Evolutionary conservation across 495 filamentous ascomycete species (phyloP).

Genomic region (Antarctomyces pellizariae): DNA sequence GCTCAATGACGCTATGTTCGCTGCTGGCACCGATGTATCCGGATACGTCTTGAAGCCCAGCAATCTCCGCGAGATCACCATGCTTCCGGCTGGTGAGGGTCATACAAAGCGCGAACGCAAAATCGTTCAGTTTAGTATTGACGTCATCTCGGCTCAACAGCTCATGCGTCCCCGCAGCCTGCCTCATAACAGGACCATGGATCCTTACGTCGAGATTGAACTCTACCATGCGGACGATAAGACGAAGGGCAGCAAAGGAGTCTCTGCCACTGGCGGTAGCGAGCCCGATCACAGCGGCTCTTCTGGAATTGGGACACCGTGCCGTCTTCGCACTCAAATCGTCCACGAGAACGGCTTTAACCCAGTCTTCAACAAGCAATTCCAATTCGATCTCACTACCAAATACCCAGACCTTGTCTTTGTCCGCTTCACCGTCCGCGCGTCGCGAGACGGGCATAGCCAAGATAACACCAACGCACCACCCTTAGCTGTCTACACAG

Average conservation of each 20-base stretch:
- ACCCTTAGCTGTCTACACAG: constrained; percentile 72
- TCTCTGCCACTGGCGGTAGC: constrained; percentile 42
- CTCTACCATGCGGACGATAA: constrained; percentile 88
- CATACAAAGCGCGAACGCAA: constrained; percentile 42
- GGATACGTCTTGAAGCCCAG: constrained; percentile 89
- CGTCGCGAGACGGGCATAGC: constrained; percentile 46
- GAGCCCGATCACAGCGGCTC: constrained; percentile 47
- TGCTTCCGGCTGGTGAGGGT: constrained; percentile 20
- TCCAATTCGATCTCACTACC: constrained; percentile 58
- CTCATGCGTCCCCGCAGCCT: constrained; percentile 60
- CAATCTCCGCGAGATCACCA: constrained; percentile 41
- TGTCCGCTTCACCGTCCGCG: constrained; percentile 79
- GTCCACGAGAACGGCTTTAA: constrained; percentile 79
- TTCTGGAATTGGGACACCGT: constrained; percentile 50
- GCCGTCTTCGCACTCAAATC: constrained; percentile 54
- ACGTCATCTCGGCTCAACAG: constrained; percentile 84
- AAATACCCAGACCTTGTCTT: constrained; percentile 86
- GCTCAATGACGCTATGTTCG: constrained; percentile 94
- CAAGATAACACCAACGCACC: constrained; percentile 27
- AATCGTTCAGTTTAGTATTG: constrained; percentile 58
- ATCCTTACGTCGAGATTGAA: constrained; percentile 87
- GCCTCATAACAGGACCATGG: constrained; percentile 45
- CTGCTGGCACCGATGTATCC: constrained; percentile 63
- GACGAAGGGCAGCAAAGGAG: constrained; percentile 21
- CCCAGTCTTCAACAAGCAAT: constrained; percentile 49